Evolutionary conservation across 352 stramenopile species (phyloP).

Genomic region (Plasmopara halstedii): DNA sequence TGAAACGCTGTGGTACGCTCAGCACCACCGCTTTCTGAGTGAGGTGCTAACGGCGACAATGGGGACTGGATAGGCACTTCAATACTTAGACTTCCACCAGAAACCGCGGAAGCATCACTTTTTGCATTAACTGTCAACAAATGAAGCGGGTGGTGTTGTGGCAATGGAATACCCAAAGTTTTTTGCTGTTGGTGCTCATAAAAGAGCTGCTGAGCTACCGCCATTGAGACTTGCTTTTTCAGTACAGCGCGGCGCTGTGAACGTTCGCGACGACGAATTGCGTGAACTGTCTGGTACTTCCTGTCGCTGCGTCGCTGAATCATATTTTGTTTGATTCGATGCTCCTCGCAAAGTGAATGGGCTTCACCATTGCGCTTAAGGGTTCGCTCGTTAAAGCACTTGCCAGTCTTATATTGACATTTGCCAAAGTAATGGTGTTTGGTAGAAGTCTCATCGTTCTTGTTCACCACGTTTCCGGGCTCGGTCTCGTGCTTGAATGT

Average conservation of each 20-base stretch:
- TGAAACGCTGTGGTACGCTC: not conserved
- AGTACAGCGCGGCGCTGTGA: slow-evolving; percentile 68
- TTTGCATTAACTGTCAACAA: slow-evolving; percentile 8
- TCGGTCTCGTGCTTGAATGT: not conserved
- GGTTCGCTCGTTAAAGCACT: slow-evolving; percentile 83
- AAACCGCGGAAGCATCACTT: not conserved
- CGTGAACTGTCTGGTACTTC: slow-evolving; percentile 83
- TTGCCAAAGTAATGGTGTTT: slow-evolving; percentile 47
- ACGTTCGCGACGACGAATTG: slow-evolving; percentile 66
- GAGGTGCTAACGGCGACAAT: not conserved
- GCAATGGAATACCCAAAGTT: slow-evolving; percentile 31
- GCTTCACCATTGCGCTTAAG: slow-evolving; percentile 78
- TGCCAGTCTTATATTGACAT: slow-evolving; percentile 85
- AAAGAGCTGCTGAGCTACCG: slow-evolving; percentile 71
- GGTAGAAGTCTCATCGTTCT: not conserved
- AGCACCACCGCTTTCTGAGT: no score
- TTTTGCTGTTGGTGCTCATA: slow-evolving; percentile 78
- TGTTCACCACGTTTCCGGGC: not conserved
- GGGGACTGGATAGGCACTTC: not conserved
- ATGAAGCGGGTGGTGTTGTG: slow-evolving; percentile 29
- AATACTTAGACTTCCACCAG: not conserved
- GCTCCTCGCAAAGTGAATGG: slow-evolving; percentile 78
- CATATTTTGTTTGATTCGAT: slow-evolving; percentile 80
- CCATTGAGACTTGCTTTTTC: slow-evolving; percentile 79
- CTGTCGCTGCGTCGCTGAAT: slow-evolving; percentile 78